Percentiles rank a stretch among this genome's conserved stretches.
These are phyloP conservation scores for Colletotrichum acutatum DNA, from an alignment of 2,329 filamentous ascomycete genomes.

Conservation along the genomic window DNA sequence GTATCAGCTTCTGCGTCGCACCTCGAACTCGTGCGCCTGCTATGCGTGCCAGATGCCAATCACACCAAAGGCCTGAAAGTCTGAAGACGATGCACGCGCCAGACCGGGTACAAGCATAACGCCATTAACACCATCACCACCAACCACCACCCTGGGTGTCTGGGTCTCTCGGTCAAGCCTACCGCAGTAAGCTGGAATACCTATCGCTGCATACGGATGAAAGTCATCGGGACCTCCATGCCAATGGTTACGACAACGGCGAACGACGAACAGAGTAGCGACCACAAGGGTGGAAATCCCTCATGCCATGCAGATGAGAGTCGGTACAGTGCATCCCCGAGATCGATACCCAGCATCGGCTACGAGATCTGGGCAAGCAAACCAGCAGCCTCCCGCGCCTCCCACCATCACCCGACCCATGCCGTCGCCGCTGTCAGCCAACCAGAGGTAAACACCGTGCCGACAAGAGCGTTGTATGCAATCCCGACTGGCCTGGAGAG, in stretches of 20 bases:
- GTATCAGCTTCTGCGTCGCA: conserved; percentile 9
- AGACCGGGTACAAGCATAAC: conserved; percentile 1
- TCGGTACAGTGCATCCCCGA: conserved; percentile 20
- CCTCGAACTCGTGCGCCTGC: neutral
- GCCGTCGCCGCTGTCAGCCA: neutral
- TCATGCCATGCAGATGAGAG: neutral
- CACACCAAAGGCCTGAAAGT: neutral
- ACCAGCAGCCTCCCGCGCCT: conserved; percentile 18
- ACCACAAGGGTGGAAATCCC: neutral
- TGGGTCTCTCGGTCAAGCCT: conserved; percentile 2
- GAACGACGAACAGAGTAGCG: neutral
- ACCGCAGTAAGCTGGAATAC: neutral
- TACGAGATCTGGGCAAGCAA: conserved; percentile 29
- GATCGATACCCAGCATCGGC: conserved; percentile 26
- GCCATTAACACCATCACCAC: conserved; percentile 2
- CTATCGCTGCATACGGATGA: neutral
- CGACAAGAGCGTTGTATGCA: neutral
- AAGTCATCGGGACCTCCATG: conserved; percentile 1
- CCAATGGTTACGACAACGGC: neutral
- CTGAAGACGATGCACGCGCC: neutral
- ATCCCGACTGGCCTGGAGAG: neutral
- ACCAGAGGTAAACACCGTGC: neutral
- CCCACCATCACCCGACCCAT: conserved; percentile 9
- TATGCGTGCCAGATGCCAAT: conserved; percentile 16
- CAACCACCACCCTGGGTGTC: neutral